Evolutionary conservation across 345 rosid species (phyloP).

Genomic region (Sapria himalayana): DNA sequence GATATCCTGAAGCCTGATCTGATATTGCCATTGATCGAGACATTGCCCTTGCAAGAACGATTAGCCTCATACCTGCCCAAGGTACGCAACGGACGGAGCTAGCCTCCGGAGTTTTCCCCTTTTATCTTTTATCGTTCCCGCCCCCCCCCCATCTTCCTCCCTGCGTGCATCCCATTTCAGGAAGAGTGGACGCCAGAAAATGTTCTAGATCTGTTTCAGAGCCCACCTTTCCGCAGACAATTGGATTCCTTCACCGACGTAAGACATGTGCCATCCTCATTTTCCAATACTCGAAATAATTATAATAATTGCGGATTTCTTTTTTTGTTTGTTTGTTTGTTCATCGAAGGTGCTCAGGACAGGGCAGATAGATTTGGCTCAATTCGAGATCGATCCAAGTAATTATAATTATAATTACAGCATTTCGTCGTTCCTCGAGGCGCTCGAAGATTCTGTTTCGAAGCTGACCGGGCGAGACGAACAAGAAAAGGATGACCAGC

Average conservation of each 20-base stretch:
- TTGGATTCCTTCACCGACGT: conserved; percentile 90
- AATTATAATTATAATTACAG: conserved; percentile 78
- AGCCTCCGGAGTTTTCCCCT: no score
- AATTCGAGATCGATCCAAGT: conserved; percentile 81
- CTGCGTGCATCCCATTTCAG: no score
- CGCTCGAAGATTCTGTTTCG: conserved; percentile 75
- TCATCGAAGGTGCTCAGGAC: conserved; percentile 63
- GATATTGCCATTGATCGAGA: conserved; percentile 73
- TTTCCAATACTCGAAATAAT: no score
- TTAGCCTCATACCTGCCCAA: conserved; percentile 66
- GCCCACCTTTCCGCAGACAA: conserved; percentile 94
- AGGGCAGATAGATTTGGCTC: conserved; percentile 84
- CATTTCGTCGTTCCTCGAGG: conserved; percentile 80
- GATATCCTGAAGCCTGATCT: conserved; percentile 81
- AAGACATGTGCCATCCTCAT: conserved; percentile 21
- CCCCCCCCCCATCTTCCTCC: no score
- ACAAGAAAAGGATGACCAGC: conserved; percentile 17
- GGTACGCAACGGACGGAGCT: conserved; percentile 38
- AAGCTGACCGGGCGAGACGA: conserved; percentile 13
- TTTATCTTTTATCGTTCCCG: no score
- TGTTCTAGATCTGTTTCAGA: conserved; percentile 66
- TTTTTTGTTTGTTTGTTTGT: conserved; percentile 4
- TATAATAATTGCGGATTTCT: no score
- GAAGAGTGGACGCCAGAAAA: conserved; percentile 59
- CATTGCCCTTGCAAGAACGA: conserved; percentile 40